Evolutionary conservation across 164 flowering plant species (phyloP).

Genomic region (Magnolia sinica): DNA sequence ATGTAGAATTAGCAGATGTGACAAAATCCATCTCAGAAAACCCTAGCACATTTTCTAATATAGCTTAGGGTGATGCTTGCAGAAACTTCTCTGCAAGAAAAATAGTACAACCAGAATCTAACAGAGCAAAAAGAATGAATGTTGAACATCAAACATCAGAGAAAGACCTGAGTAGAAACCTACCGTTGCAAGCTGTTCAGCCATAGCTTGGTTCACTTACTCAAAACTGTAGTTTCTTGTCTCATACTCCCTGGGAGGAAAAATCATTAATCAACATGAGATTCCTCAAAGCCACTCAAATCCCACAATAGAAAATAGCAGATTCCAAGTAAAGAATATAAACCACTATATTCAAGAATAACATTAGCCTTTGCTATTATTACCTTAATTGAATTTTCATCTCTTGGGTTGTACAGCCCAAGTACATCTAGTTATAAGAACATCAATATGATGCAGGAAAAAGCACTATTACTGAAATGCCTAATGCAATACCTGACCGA

Average conservation of each 20-base stretch:
- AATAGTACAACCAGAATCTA: too few relatives aligned
- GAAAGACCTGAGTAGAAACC: conserved; percentile 11
- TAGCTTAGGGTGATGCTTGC: too few relatives aligned
- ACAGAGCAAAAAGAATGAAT: background rate
- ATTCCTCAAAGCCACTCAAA: conserved; percentile 1
- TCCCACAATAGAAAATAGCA: background rate
- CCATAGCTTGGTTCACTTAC: conserved; percentile 75
- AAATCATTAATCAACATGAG: background rate
- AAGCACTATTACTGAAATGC: background rate
- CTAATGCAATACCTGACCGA: conserved; percentile 74
- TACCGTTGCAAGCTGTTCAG: conserved; percentile 81
- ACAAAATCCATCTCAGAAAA: too few relatives aligned
- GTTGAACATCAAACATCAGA: too few relatives aligned
- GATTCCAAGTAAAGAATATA: conserved; percentile 5
- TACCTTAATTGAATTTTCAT: conserved; percentile 91
- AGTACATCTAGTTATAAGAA: too few relatives aligned
- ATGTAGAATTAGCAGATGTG: too few relatives aligned
- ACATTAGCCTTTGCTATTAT: conserved; percentile 98
- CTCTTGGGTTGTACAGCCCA: conserved; percentile 57
- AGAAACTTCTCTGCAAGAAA: too few relatives aligned
- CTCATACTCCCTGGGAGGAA: conserved; percentile 67
- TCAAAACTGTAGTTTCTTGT: conserved; percentile 39
- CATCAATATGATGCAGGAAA: background rate
- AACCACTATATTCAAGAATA: conserved; percentile 92
- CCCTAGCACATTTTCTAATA: too few relatives aligned